These are phyloP conservation scores for Trichoderma aggressivum DNA, from an alignment of 2,329 filamentous ascomycete genomes.

Conservation along the genomic window DNA sequence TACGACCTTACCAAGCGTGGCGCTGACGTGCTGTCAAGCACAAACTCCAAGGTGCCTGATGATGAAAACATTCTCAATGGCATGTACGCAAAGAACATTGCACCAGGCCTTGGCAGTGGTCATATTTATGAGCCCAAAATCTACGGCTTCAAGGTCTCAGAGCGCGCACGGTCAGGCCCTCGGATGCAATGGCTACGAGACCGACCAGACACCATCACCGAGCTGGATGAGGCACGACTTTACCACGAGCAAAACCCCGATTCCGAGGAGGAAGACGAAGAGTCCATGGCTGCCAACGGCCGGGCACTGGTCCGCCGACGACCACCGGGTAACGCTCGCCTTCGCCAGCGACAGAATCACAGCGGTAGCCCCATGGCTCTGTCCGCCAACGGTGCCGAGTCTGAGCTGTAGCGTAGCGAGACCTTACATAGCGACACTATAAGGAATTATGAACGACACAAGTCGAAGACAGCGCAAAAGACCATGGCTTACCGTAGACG, in stretches of 20 bases:
- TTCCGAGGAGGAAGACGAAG: slow-evolving; percentile 59
- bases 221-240: slow-evolving; percentile 74
- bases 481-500: background rate
- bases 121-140: slow-evolving; percentile 94
- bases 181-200: slow-evolving; percentile 95
- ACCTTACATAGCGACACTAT: slow-evolving; percentile 16
- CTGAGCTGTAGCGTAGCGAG: slow-evolving; percentile 44
- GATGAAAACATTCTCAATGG: slow-evolving; percentile 71
- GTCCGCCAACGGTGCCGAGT: slow-evolving; percentile 56
- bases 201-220: slow-evolving; percentile 73
- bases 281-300: slow-evolving; percentile 44
- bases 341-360: slow-evolving; percentile 44
- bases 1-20: slow-evolving; percentile 79
- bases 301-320: slow-evolving; percentile 42
- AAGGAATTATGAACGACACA: background rate
- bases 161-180: slow-evolving; percentile 83
- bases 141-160: slow-evolving; percentile 93
- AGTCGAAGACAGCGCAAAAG: background rate
- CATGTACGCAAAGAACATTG: slow-evolving; percentile 80
- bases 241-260: slow-evolving; percentile 53
- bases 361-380: slow-evolving; percentile 57
- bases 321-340: slow-evolving; percentile 40
- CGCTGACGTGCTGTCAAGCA: slow-evolving; percentile 50
- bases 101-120: slow-evolving; percentile 74
- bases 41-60: slow-evolving; percentile 33